A percentile compares a stretch with the other conserved stretches of the same genome.
These are phyloP conservation scores for Elymus sibiricus DNA, from an alignment of 176 grass and related monocot species.

Conservation along the genomic window DNA sequence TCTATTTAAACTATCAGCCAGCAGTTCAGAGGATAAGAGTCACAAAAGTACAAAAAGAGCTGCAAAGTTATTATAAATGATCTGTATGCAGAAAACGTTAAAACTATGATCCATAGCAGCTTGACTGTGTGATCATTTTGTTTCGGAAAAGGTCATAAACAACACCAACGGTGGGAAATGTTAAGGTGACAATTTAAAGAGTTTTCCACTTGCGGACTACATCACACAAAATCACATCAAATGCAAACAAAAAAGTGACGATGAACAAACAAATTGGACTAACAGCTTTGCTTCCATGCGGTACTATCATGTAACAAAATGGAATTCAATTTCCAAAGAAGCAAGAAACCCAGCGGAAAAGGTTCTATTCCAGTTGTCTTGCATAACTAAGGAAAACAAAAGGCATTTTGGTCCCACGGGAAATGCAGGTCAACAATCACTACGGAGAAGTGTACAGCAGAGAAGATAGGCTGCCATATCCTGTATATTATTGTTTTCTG, in stretches of 20 bases:
- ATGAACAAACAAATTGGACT: background rate
- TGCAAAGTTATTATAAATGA: background rate
- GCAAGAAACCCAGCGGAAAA: background rate
- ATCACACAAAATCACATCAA: background rate
- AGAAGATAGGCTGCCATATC: background rate
- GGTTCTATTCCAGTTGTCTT: background rate
- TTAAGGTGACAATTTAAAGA: no score
- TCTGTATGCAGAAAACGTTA: background rate
- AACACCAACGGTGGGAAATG: no score
- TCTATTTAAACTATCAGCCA: background rate
- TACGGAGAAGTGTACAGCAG: background rate
- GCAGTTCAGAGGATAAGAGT: background rate
- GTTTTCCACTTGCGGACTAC: background rate
- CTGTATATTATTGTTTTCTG: background rate
- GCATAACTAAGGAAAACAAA: constrained; percentile 17
- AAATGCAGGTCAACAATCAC: constrained; percentile 1
- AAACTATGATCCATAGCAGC: background rate
- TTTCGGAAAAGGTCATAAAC: background rate
- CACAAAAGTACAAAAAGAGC: background rate
- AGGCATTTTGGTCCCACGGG: background rate
- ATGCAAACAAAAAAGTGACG: background rate
- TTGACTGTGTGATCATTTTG: background rate
- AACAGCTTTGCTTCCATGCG: background rate
- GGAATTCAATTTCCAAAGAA: constrained; percentile 3
- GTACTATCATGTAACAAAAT: background rate